Evolutionary conservation across 2,329 filamentous ascomycete genomes (phyloP).

Genomic region (Davidsoniella australis): DNA sequence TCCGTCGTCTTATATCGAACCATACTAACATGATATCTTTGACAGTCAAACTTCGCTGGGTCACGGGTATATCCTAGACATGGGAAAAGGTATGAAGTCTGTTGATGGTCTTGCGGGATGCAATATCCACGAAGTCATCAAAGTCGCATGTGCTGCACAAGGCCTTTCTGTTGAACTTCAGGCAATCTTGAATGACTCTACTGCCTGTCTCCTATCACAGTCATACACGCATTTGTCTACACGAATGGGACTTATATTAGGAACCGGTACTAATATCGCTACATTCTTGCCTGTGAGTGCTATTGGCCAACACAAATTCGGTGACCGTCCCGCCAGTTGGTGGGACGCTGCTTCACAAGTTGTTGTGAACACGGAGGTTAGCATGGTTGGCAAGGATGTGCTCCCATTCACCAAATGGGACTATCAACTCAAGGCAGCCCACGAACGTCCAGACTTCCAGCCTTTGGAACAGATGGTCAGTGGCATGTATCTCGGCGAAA

Average conservation of each 20-base stretch:
- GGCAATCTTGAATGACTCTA: constrained; percentile 50
- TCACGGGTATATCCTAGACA: constrained; percentile 39
- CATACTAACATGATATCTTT: constrained; percentile 15
- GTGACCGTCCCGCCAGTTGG: constrained; percentile 36
- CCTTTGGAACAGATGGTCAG: constrained; percentile 45
- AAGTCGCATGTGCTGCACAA: constrained; percentile 31
- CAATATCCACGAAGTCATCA: constrained; percentile 42
- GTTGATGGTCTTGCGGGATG: constrained; percentile 39
- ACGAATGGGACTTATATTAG: constrained; percentile 47
- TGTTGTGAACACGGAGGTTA: constrained; percentile 49
- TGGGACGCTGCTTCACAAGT: constrained; percentile 42
- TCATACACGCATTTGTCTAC: constrained; percentile 42
- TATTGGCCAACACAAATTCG: constrained; percentile 39
- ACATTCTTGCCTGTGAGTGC: constrained; percentile 43
- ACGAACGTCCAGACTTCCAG: constrained; percentile 41
- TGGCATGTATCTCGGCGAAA: constrained; percentile 50
- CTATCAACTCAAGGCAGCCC: constrained; percentile 30
- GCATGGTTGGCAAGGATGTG: constrained; percentile 46
- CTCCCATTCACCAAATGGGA: constrained; percentile 48
- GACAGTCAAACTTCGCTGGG: constrained; percentile 44
- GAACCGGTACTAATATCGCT: constrained; percentile 50
- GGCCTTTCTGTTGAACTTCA: constrained; percentile 38
- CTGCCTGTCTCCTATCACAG: constrained; percentile 47
- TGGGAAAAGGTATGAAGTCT: constrained; percentile 51
- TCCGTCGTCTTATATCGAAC: neutral